These are phyloP conservation scores for Strobilomyces echinocephalus DNA, from an alignment of 768 basidiomycete species.

Conservation along the genomic window DNA sequence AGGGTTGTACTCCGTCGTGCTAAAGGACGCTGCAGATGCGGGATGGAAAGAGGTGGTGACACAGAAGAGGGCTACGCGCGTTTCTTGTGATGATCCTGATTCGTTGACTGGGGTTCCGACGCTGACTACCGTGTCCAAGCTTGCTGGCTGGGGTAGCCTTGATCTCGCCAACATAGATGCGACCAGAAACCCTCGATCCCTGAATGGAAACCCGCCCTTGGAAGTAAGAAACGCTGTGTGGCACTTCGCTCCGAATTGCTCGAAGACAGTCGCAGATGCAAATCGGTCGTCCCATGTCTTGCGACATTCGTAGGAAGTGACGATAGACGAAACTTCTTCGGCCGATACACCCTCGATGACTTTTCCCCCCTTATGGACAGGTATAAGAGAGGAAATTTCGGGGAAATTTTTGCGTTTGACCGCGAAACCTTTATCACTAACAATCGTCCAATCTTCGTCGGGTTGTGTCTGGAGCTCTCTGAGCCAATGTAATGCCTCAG, in stretches of 20 bases:
- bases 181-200: slow-evolving; percentile 81
- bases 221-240: slow-evolving; percentile 67
- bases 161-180: slow-evolving; percentile 71
- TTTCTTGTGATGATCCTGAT: slow-evolving; percentile 34
- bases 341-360: slow-evolving; percentile 92
- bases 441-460: slow-evolving; percentile 66
- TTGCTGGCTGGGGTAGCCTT: slow-evolving; percentile 31
- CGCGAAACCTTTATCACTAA: slow-evolving; percentile 71
- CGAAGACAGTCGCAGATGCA: slow-evolving; percentile 61
- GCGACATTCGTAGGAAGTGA: slow-evolving; percentile 66
- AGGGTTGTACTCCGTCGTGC: slow-evolving; percentile 69
- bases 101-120: slow-evolving; percentile 17
- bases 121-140: slow-evolving; percentile 41
- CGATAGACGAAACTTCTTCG: slow-evolving; percentile 77
- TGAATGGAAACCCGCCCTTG: slow-evolving; percentile 84
- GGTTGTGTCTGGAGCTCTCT: slow-evolving; percentile 63
- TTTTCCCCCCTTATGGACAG: slow-evolving; percentile 83
- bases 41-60: slow-evolving; percentile 81
- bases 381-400: slow-evolving; percentile 73
- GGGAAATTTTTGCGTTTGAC: slow-evolving; percentile 73
- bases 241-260: slow-evolving; percentile 73
- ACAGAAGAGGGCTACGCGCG: slow-evolving; percentile 67
- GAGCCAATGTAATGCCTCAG: slow-evolving; percentile 78
- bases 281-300: slow-evolving; percentile 86
- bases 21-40: slow-evolving; percentile 53